Evolutionary conservation across 768 basidiomycete species (phyloP), one percentile per base, ranked within the genome.

Genomic region (Fibroporia radiculosa): DNA sequence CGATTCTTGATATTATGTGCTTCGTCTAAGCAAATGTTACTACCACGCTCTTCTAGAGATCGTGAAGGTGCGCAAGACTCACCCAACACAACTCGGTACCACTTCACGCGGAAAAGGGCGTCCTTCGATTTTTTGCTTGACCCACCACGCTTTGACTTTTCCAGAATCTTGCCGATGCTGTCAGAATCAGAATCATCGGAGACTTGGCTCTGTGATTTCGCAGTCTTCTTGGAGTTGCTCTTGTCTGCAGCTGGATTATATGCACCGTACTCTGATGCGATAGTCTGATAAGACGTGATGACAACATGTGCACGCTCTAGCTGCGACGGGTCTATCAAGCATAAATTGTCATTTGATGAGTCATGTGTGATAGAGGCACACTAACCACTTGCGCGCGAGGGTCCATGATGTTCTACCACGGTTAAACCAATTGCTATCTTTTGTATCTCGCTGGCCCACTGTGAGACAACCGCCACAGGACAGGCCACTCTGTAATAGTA

Each of bases 41-140:
- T 26, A 19, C 29, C 20, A 27, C 6, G 13, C 39, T 8, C n/a
- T n/a, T n/a, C n/a, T n/a, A n/a, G n/a, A n/a, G n/a, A n/a, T n/a
- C 29, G n/a, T 10, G 10, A 10, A n/a, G n/a, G 29, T 31, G 6
- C 31, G 27, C 13, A 32, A 37, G 19, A 29, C 55, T 14, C 51
- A 90, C 93, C 90, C 0, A 97, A 74, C 22, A 97, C 84, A 38
- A 95, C 71, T 10, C 90, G 73, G 66, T 78, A 84, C 84, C 89
- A 97, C 52, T 80, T 80, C 20, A 89, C 72, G 14, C 73, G 72
- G 55, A 87, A 96, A 18, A 99, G 55, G 0, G 84, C 82, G 52
- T 76, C 72, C 49, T 76, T 80, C 16, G 55, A 56, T 62, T 77
- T 79, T 32, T 62, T 63, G 3, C 65, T 62, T 37, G 57, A 60